A percentile compares a stretch with the other conserved stretches of the same genome.
Conservation (phyloP, 805 yeast genomes). For the Ogataea trehalophila region DNA sequence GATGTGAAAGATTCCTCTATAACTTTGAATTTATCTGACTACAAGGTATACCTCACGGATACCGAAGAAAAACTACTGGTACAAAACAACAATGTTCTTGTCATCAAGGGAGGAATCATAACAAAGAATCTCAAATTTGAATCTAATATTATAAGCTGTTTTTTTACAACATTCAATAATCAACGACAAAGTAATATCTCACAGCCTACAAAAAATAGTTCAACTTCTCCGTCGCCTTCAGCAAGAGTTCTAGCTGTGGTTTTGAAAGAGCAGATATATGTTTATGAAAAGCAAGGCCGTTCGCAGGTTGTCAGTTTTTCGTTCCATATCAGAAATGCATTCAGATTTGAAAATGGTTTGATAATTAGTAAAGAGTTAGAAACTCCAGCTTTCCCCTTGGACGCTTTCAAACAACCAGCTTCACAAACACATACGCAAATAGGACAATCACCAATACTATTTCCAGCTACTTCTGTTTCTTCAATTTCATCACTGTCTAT, state of each 20-base stretch:
- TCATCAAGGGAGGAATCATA: constrained; percentile 47
- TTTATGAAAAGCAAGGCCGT: constrained; percentile 59
- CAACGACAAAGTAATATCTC: constrained; percentile 3
- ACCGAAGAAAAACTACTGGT: constrained; percentile 22
- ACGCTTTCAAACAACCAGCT: background rate
- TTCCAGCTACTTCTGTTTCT: constrained; percentile 10
- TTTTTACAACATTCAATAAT: constrained; percentile 49
- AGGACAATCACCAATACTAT: constrained; percentile 4
- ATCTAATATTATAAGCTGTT: constrained; percentile 52
- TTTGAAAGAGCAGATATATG: constrained; percentile 52
- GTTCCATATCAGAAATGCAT: constrained; percentile 54
- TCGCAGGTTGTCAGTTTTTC: constrained; percentile 64
- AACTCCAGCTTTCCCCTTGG: constrained; percentile 5
- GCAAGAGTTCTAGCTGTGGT: constrained; percentile 53
- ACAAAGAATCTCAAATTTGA: constrained; percentile 46
- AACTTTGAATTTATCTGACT: constrained; percentile 5
- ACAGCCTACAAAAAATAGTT: background rate
- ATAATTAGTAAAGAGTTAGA: constrained; percentile 32
- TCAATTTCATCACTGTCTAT: constrained; percentile 14
- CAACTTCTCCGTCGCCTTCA: background rate
- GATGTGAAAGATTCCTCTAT: constrained; percentile 15
- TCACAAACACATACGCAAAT: background rate
- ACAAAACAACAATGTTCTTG: constrained; percentile 35
- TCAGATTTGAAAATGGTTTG: constrained; percentile 64
- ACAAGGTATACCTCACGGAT: constrained; percentile 16